Conservation (phyloP, 176 grass and related monocot species). For the Pharus latifolius region DNA sequence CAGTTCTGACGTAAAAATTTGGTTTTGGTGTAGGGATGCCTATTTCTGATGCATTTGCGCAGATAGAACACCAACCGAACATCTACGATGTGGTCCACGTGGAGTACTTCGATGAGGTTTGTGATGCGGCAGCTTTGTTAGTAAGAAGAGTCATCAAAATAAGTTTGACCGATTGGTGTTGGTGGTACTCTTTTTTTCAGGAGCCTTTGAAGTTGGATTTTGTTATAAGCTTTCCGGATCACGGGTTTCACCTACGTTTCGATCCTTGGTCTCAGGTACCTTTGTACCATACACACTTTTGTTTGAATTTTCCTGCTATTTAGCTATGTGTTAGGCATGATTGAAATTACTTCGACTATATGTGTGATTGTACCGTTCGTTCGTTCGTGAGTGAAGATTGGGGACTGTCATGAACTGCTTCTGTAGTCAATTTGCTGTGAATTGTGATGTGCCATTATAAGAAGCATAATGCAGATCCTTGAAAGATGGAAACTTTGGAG, state of each 20-base stretch:
- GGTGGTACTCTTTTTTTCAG: slow-evolving; percentile 28
- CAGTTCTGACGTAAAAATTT: slow-evolving; percentile 12
- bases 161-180: neutral
- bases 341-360: neutral
- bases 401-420: neutral
- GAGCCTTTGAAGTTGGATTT: slow-evolving; percentile 89
- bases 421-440: neutral
- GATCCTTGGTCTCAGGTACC: slow-evolving; percentile 95
- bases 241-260: slow-evolving; percentile 91
- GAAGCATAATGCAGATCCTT: neutral
- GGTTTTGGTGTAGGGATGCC: slow-evolving; percentile 66
- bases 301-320: neutral
- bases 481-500: neutral
- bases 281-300: neutral
- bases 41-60: slow-evolving; percentile 76
- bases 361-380: neutral
- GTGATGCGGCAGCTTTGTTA: slow-evolving; percentile 8
- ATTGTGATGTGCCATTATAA: neutral
- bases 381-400: neutral
- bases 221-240: slow-evolving; percentile 90
- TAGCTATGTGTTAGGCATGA: neutral
- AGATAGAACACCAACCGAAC: slow-evolving; percentile 77
- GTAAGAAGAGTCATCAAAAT: neutral
- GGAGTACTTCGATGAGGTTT: slow-evolving; percentile 91
- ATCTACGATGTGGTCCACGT: slow-evolving; percentile 92